These are phyloP conservation scores for Verticillium zaregamsianum DNA, from an alignment of 2,329 filamentous ascomycete species.

Conservation along the genomic window DNA sequence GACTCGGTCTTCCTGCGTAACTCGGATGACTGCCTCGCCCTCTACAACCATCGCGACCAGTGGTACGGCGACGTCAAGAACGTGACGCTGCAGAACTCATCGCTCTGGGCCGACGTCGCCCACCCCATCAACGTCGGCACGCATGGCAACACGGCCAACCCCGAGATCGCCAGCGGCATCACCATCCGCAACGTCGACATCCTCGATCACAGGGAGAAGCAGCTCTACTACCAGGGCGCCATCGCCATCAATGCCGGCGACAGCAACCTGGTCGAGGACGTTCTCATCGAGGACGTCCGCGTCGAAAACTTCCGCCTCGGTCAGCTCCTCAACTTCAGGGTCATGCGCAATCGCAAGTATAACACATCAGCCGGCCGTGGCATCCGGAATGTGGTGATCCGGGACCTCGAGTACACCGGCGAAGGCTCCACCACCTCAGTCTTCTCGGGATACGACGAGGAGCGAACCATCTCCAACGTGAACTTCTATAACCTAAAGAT, in stretches of 20 bases:
- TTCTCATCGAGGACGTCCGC: constrained; percentile 19
- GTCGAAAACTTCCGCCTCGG: constrained; percentile 23
- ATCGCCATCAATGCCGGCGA: constrained; percentile 26
- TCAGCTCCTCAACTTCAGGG: constrained; percentile 23
- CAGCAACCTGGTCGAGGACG: constrained; percentile 19
- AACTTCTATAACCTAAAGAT: constrained; percentile 18
- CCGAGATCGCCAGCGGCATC: constrained; percentile 23
- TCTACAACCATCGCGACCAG: constrained; percentile 23
- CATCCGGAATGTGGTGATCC: constrained; percentile 23
- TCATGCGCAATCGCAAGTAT: constrained; percentile 25
- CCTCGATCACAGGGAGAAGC: constrained; percentile 25
- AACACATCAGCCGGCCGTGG: constrained; percentile 24
- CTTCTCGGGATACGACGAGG: constrained; percentile 11
- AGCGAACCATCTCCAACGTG: constrained; percentile 9
- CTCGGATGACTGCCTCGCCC: constrained; percentile 27
- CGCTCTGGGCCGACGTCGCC: constrained; percentile 23
- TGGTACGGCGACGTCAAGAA: constrained; percentile 24
- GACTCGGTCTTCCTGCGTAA: constrained; percentile 26
- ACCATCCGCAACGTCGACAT: constrained; percentile 25
- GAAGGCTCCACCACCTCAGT: constrained; percentile 12
- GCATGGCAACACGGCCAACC: constrained; percentile 23
- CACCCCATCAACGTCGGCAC: constrained; percentile 30
- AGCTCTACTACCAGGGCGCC: constrained; percentile 26
- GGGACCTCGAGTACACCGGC: constrained; percentile 15
- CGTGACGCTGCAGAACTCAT: constrained; percentile 23